Evolutionary conservation across 2,329 filamentous ascomycete genomes (phyloP).

Genomic region (Xylariaceae sp.): DNA sequence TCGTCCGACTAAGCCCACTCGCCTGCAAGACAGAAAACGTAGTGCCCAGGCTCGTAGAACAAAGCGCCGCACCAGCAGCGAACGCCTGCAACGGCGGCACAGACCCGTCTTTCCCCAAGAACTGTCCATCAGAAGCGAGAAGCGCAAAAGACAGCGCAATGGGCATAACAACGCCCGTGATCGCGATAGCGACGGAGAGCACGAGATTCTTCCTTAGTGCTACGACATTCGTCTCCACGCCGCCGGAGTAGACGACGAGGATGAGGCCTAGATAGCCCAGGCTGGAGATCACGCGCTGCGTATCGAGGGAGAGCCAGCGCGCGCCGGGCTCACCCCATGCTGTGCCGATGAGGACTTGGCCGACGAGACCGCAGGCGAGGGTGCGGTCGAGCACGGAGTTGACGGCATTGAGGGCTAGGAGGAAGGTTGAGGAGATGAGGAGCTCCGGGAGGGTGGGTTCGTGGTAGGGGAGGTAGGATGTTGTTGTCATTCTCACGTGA

Average conservation of each 20-base stretch:
- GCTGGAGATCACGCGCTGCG: constrained; percentile 47
- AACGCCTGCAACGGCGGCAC: constrained; percentile 53
- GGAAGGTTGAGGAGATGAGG: constrained; percentile 55
- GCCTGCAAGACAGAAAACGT: constrained; percentile 51
- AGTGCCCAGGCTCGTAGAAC: constrained; percentile 34
- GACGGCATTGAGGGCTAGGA: constrained; percentile 56
- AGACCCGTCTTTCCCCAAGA: constrained; percentile 18
- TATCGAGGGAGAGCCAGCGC: constrained; percentile 48
- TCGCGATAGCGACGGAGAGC: constrained; percentile 57
- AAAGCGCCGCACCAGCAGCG: constrained; percentile 32
- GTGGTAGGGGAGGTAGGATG: constrained; percentile 49
- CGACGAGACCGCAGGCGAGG: constrained; percentile 65
- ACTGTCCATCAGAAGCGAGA: constrained; percentile 4
- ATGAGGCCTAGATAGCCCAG: constrained; percentile 71
- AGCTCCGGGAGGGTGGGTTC: constrained; percentile 57
- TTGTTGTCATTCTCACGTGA: not conserved
- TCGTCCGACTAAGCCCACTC: constrained; percentile 39
- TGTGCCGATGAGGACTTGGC: constrained; percentile 65
- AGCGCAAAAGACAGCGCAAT: constrained; percentile 19
- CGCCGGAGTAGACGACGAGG: constrained; percentile 61
- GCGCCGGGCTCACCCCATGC: constrained; percentile 64
- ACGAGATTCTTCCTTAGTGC: constrained; percentile 54
- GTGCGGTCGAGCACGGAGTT: constrained; percentile 53
- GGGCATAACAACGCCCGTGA: constrained; percentile 52
- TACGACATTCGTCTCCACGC: constrained; percentile 49